These are phyloP conservation scores for Mycena venus DNA, from an alignment of 768 basidiomycete genomes.

Conservation along the genomic window DNA sequence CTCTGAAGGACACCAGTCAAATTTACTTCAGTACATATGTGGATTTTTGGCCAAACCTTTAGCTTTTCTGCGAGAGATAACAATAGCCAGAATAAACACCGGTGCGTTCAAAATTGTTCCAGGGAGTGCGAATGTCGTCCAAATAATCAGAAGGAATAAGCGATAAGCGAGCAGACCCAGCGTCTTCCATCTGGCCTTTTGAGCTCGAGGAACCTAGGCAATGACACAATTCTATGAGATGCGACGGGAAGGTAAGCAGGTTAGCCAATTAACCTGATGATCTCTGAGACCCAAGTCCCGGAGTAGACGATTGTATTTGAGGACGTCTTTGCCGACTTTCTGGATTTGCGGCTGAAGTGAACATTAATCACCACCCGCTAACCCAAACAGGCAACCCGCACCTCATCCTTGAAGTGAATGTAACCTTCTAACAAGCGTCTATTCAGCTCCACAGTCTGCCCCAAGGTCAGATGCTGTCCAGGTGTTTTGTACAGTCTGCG, in stretches of 20 bases:
- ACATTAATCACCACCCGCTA: too few relatives aligned
- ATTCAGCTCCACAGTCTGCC: constrained; percentile 97
- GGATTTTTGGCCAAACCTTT: constrained; percentile 66
- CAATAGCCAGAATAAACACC: constrained; percentile 91
- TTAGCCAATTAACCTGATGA: constrained; percentile 75
- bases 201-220: constrained; percentile 90
- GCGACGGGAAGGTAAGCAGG: neutral
- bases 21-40: neutral
- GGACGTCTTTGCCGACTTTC: constrained; percentile 80
- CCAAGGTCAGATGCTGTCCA: constrained; percentile 91
- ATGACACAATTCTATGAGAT: neutral
- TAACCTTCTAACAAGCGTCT: constrained; percentile 95
- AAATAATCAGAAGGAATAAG: constrained; percentile 77
- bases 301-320: constrained; percentile 90
- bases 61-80: constrained; percentile 89
- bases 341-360: constrained; percentile 88
- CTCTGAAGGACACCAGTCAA: constrained; percentile 61
- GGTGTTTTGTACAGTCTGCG: constrained; percentile 94
- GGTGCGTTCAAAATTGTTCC: constrained; percentile 92
- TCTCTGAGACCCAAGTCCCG: constrained; percentile 93
- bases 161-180: constrained; percentile 88
- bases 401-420: constrained; percentile 92
- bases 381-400: too few relatives aligned
- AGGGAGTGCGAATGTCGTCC: constrained; percentile 88
- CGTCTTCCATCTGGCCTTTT: constrained; percentile 89